Evolutionary conservation across 306 rosid genomes (phyloP), one percentile per base, ranked within the genome.

Genomic region (Malus sieversii): DNA sequence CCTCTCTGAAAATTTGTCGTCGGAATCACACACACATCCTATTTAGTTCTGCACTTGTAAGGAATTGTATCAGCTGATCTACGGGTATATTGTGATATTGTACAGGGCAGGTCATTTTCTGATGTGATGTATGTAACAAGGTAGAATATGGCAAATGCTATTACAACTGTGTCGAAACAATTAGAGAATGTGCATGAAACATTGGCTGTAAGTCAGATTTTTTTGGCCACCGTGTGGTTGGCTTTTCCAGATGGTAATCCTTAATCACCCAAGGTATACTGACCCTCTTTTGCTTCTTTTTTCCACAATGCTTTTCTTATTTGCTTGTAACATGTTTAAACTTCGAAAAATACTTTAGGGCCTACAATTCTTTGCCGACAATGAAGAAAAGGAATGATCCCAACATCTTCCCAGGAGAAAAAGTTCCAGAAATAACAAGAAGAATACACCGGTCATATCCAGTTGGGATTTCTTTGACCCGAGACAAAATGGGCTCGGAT

Each of bases 51-150:
- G 58, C 58, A 80, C 18, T 57, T 66, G 74, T 52, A 66, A 20
- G 33, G 60, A 40, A 45, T n/a, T 62, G 52, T 69, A 33, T 48
- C 38, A 22, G 71, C 62, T 82, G 80, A 68, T 69, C 64, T 71
- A 76, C 58, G 7, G 58, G 42, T 55, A 12, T 66, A 30, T 51
- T 35, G 30, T 51, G 53, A 68, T 10, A n/a, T 66, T 10, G 42
- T 81, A 70, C 86, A 90, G 92, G 91, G 91, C 40, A 90, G 83
- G 91, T 89, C 94, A 68, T 78, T 90, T 74, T 87, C 96, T 10
- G 96, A 92, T 77, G 86, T 90, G 51, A 90, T 92, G 98, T 92
- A 85, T 82, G 98, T 90, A 69, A 92, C 96, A 20, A 90, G 84
- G 88, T 84, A 81, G 72, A 92, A 87, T 75, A 90, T 87, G 98